Conservation (phyloP, 169 alveolate species). For the Theileria sp. region DNA sequence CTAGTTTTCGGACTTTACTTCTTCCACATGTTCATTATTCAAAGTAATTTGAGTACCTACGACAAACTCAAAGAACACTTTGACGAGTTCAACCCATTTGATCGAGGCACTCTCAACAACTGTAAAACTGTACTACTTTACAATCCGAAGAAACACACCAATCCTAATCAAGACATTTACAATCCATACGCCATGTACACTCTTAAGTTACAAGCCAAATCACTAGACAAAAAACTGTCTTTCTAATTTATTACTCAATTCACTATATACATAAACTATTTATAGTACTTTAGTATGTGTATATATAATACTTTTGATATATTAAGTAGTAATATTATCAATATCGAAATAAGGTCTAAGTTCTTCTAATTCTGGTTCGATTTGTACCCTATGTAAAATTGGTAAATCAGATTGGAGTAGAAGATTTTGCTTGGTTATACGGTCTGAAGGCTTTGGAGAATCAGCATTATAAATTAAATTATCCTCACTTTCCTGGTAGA, state of each 20-base stretch:
- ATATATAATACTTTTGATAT: neutral
- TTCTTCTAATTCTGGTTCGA: slow-evolving; percentile 49
- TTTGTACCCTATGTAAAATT: slow-evolving; percentile 57
- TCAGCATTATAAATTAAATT: slow-evolving; percentile 20
- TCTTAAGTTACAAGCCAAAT: neutral
- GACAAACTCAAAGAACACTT: slow-evolving; percentile 76
- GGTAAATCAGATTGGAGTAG: slow-evolving; percentile 65
- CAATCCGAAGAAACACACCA: neutral
- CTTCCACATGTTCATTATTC: slow-evolving; percentile 72
- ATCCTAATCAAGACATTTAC: neutral
- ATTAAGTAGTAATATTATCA: slow-evolving; percentile 12
- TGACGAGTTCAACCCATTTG: slow-evolving; percentile 74
- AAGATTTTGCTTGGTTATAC: slow-evolving; percentile 44
- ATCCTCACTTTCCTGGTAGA: slow-evolving; percentile 11
- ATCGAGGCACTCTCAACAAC: slow-evolving; percentile 49
- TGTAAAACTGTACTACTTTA: slow-evolving; percentile 15
- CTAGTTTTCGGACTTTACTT: slow-evolving; percentile 75
- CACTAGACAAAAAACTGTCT: neutral
- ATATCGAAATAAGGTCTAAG: slow-evolving; percentile 7
- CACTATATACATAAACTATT: neutral
- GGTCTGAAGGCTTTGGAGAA: slow-evolving; percentile 24
- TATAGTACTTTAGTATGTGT: neutral
- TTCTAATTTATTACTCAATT: neutral
- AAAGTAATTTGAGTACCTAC: slow-evolving; percentile 74
- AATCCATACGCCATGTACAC: slow-evolving; percentile 59